These are phyloP conservation scores for Pulicaria dysenterica DNA, from an alignment of 129 eudicot species.

Conservation along the genomic window DNA sequence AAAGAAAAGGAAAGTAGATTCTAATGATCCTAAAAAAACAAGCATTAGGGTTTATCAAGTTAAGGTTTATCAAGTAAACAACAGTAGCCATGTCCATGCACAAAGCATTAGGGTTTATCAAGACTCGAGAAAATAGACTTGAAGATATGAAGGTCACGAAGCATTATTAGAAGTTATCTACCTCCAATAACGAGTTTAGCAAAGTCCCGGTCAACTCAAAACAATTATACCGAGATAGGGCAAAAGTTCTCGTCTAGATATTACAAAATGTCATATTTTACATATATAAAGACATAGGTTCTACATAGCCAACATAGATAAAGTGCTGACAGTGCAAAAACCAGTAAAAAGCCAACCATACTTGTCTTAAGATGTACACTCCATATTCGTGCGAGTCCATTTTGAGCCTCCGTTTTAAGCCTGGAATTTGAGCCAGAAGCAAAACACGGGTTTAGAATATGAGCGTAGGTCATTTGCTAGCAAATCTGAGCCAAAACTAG, in stretches of 20 bases:
- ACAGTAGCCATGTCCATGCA: too few species aligned
- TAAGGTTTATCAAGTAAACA: too few species aligned
- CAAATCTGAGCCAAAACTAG: too few species aligned
- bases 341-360: neutral
- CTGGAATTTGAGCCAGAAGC: constrained; percentile 2
- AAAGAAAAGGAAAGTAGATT: too few species aligned
- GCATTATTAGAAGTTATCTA: too few species aligned
- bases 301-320: neutral
- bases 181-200: neutral
- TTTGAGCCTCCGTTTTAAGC: constrained; percentile 23
- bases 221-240: neutral
- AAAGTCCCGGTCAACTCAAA: neutral
- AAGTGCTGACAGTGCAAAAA: neutral
- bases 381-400: constrained; percentile 7
- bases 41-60: too few species aligned
- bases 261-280: neutral
- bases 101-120: too few species aligned
- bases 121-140: neutral
- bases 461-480: too few species aligned
- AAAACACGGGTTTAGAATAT: neutral
- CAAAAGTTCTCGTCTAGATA: neutral
- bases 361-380: constrained; percentile 3
- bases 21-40: too few species aligned
- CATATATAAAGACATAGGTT: neutral
- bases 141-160: neutral